Evolutionary conservation across 1,284 basidiomycete species (phyloP).

Genomic region (Heterobasidion parviporum): DNA sequence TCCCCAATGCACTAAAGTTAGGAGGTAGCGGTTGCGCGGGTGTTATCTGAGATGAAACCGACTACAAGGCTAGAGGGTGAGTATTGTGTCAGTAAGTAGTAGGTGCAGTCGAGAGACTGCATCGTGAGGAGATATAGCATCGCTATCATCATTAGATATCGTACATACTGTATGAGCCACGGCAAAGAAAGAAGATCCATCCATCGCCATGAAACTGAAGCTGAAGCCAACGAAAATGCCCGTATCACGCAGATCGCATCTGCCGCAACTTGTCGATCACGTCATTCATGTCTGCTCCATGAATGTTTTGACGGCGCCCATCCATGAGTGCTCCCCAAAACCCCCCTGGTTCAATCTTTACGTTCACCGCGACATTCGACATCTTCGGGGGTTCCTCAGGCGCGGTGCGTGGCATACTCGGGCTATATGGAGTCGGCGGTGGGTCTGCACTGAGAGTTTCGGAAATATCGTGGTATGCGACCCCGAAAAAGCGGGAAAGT

Average conservation of each 20-base stretch:
- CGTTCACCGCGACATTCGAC: conserved; percentile 17
- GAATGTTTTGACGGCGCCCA: conserved; percentile 7
- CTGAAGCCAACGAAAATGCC: no score
- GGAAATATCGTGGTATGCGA: conserved; percentile 39
- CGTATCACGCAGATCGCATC: conserved; percentile 26
- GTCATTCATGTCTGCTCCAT: conserved; percentile 28
- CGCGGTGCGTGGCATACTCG: not conserved
- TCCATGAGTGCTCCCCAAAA: conserved; percentile 17
- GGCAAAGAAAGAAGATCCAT: conserved; percentile 2
- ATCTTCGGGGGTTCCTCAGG: not conserved
- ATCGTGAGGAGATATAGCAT: not conserved
- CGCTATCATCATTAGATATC: not conserved
- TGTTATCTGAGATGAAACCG: not conserved
- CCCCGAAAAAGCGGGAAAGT: conserved; percentile 51
- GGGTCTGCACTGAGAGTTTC: conserved; percentile 11
- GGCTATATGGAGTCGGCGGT: conserved; percentile 1
- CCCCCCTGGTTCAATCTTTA: conserved; percentile 14
- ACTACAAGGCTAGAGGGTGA: not conserved
- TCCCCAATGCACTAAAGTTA: no score
- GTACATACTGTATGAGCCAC: not conserved
- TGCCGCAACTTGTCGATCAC: conserved; percentile 41
- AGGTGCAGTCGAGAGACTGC: not conserved
- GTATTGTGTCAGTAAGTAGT: not conserved
- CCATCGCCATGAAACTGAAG: no score
- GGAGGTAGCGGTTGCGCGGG: no score